Base-by-base conservation (phyloP, 257 asterid genomes). In the Solanum etuberosum region DNA sequence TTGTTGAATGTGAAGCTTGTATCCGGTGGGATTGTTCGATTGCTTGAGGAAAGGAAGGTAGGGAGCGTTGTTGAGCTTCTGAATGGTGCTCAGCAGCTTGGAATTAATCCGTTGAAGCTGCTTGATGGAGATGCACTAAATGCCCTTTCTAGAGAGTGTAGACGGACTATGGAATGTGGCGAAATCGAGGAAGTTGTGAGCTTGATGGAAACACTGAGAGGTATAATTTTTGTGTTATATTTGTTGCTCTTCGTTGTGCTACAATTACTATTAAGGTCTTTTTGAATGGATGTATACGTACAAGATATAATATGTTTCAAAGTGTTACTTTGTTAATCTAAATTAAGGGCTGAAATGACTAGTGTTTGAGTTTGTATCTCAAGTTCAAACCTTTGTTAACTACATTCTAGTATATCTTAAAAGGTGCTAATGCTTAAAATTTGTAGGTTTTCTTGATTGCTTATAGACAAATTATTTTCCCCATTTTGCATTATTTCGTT, bases 161-260 rank as follows among this genome's bases (percentile, higher is more conserved):
- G 87, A 87, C 89, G 94, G 83, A 54, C 93, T 18, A 83, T 92
- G 89, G 78, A 90, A 71, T 65, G 92, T 81, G 93, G 93, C 31
- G 92, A 92, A 35, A 90, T 90, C 7, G 95, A 93, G 90, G 92
- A 82, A 48, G 86, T 94, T 27, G 93, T 93, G 85, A 90, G 90
- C 90, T 91, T 94, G 87, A 83, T 94, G 91, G 94, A 94, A 72
- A 87, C 87, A 32, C 93, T 96, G 88, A 91, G 94, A 80, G 98
- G 98, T 95, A 90, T 82, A 61, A 48, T 73, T 5, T 86, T 16
- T 84, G 4, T 72, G 73, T 4, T 48, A 25, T 74, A 6, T 74
- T 10, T 38, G 9, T 12, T 48, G 42, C 68, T 81, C 18, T 80
- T 80, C 18, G 2, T 78, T 57, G 65, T 1, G 25, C 25, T 20